Conservation (phyloP, 306 rosid genomes). For the Trichosanthes truncata region DNA sequence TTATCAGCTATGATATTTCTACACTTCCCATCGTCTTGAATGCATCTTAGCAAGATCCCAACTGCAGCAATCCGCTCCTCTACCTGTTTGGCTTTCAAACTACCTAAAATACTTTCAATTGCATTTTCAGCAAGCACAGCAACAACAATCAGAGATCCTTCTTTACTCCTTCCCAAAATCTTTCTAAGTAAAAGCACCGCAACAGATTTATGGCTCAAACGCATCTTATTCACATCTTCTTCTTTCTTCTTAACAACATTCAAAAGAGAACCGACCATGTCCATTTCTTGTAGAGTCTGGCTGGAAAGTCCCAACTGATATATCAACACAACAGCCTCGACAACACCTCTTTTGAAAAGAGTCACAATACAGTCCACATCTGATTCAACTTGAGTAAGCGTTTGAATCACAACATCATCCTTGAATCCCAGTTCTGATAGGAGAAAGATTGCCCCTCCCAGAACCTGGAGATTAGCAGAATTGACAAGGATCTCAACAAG, state of each 20-base stretch:
- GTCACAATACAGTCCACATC: conserved; percentile 68
- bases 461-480: conserved; percentile 54
- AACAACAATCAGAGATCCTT: conserved; percentile 36
- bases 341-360: conserved; percentile 65
- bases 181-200: conserved; percentile 54
- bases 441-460: conserved; percentile 66
- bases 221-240: conserved; percentile 45
- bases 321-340: conserved; percentile 72
- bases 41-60: conserved; percentile 63
- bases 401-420: conserved; percentile 55
- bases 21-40: conserved; percentile 67
- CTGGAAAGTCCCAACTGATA: conserved; percentile 47
- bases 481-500: conserved; percentile 71
- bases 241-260: conserved; percentile 40
- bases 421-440: conserved; percentile 65
- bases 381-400: conserved; percentile 63
- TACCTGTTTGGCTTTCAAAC: conserved; percentile 51
- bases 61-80: conserved; percentile 76
- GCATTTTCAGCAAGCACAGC: conserved; percentile 33
- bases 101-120: conserved; percentile 32
- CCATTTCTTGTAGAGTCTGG: conserved; percentile 39
- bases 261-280: conserved; percentile 41
- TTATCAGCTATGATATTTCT: conserved; percentile 63
- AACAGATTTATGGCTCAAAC: conserved; percentile 59
- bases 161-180: conserved; percentile 44